Percentiles rank a stretch among this genome's conserved stretches.
Conservation (phyloP, 2,329 filamentous ascomycete genomes). For the Penicillium aurantiogriseum region DNA sequence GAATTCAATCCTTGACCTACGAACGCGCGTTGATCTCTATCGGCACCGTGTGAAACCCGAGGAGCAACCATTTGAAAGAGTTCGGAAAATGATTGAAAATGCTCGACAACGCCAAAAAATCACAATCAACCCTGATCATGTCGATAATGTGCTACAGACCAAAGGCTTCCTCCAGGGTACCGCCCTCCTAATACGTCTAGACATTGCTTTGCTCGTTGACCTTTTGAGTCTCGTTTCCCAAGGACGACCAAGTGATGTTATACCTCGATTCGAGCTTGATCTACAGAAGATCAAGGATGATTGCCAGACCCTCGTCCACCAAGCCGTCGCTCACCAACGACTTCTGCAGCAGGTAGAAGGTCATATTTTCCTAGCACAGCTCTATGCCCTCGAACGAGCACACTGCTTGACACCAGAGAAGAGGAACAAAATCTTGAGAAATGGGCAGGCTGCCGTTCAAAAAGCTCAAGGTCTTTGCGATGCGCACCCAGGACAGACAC, state of each 20-base stretch:
- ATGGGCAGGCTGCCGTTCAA: conserved; percentile 15
- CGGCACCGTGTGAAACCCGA: conserved; percentile 31
- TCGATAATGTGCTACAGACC: conserved; percentile 35
- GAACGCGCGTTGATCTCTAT: conserved; percentile 32
- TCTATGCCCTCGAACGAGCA: conserved; percentile 46
- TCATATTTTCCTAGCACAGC: conserved; percentile 51
- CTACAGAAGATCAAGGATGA: conserved; percentile 38
- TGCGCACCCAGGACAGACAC: conserved; percentile 29
- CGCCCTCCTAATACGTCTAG: conserved; percentile 50
- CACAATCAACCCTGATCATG: conserved; percentile 23
- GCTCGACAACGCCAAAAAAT: conserved; percentile 29
- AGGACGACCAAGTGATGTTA: not conserved
- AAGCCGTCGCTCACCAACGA: conserved; percentile 38
- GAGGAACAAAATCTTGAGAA: conserved; percentile 5
- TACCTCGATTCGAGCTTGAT: conserved; percentile 18
- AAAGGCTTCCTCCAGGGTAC: conserved; percentile 45
- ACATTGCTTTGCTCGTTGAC: conserved; percentile 50
- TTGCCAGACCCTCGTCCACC: conserved; percentile 43
- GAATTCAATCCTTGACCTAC: conserved; percentile 28
- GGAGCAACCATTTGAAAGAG: conserved; percentile 42
- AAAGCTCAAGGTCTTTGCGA: conserved; percentile 30
- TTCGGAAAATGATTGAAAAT: conserved; percentile 37
- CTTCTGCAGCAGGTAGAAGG: conserved; percentile 52
- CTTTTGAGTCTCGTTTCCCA: conserved; percentile 31
- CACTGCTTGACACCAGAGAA: not conserved